These are phyloP conservation scores for Beauveria scarabaeidicola DNA, from an alignment of 2,329 filamentous ascomycete species.

Conservation along the genomic window DNA sequence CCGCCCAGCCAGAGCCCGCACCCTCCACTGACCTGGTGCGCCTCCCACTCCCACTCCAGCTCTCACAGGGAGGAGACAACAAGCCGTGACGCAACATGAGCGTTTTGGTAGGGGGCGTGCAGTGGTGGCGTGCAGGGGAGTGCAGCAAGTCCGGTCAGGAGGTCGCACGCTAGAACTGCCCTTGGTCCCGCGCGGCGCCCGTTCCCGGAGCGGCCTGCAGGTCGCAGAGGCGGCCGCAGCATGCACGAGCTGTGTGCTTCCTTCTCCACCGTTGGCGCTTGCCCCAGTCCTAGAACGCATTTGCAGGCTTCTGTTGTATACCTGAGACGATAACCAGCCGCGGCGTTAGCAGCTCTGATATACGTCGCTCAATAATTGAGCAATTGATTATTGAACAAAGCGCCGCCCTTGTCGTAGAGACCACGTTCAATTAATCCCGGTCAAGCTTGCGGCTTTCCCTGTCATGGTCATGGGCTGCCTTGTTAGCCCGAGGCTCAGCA, in stretches of 20 bases:
- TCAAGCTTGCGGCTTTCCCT: background rate
- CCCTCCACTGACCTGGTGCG: background rate
- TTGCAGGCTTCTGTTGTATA: background rate
- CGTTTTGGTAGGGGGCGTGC: conserved; percentile 9
- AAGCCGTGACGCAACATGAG: conserved; percentile 8
- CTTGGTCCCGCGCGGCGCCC: conserved; percentile 27
- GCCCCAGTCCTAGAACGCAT: conserved; percentile 4
- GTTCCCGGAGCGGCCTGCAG: conserved; percentile 24
- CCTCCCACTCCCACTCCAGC: conserved; percentile 2
- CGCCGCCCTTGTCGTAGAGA: background rate
- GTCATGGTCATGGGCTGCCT: background rate
- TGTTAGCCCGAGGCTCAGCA: background rate
- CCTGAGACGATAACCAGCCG: background rate
- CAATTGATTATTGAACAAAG: background rate
- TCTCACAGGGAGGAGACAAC: conserved; percentile 3
- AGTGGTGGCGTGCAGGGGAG: background rate
- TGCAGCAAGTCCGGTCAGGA: conserved; percentile 17
- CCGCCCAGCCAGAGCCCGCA: background rate
- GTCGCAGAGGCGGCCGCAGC: conserved; percentile 32
- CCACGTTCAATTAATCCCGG: background rate
- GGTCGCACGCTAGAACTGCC: conserved; percentile 16
- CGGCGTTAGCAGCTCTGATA: background rate
- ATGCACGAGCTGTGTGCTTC: conserved; percentile 24
- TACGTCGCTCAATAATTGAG: background rate
- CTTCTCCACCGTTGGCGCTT: conserved; percentile 10